Conservation (phyloP, 2,329 filamentous ascomycete genomes). For the Daldinia sp. region DNA sequence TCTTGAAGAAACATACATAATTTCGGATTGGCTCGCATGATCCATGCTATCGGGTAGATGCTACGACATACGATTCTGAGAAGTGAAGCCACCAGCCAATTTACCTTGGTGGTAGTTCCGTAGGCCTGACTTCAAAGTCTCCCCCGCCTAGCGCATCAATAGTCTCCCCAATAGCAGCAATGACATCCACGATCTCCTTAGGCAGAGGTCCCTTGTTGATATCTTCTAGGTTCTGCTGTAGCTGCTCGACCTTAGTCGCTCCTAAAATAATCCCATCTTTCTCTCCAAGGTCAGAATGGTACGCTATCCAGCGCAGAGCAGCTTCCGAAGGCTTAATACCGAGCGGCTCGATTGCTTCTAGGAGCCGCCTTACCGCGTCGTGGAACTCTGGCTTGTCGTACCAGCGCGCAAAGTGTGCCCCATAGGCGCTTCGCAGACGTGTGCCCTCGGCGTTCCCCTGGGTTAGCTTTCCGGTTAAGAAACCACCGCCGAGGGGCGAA, state of each 20-base stretch:
- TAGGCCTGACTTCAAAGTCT: background rate
- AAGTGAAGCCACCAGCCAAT: background rate
- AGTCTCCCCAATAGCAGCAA: background rate
- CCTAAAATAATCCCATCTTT: constrained; percentile 23
- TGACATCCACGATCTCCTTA: background rate
- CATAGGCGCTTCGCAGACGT: constrained; percentile 21
- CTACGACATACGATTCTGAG: background rate
- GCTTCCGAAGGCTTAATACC: constrained; percentile 26
- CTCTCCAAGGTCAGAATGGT: constrained; percentile 22
- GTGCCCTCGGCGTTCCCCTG: constrained; percentile 21
- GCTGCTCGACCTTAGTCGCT: constrained; percentile 3
- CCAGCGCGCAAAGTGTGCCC: constrained; percentile 17
- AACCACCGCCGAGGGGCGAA: constrained; percentile 31
- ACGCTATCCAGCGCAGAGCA: constrained; percentile 23
- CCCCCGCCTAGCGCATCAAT: background rate
- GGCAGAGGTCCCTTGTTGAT: background rate
- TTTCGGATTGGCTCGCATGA: no score
- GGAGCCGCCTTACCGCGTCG: constrained; percentile 16
- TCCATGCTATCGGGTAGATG: no score
- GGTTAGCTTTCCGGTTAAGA: constrained; percentile 30
- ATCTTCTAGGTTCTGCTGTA: background rate
- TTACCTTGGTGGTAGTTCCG: background rate
- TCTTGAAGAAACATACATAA: no score
- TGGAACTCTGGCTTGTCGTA: constrained; percentile 33
- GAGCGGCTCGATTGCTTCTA: constrained; percentile 15